These are phyloP conservation scores for Turnera subulata DNA, from an alignment of 345 rosid species.

Conservation along the genomic window DNA sequence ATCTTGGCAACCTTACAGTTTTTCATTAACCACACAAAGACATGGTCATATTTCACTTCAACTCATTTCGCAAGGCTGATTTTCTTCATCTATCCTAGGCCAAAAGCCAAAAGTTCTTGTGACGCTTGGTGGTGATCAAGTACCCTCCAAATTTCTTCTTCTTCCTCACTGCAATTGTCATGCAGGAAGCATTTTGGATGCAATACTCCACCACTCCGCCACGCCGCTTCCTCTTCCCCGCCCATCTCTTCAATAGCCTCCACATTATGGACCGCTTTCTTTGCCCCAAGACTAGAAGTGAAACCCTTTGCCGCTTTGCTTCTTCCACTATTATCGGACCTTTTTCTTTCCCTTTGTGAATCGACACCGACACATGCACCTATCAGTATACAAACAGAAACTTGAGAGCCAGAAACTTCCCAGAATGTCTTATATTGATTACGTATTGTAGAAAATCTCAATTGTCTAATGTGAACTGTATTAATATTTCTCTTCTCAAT, in stretches of 20 bases:
- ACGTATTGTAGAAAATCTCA: too few species aligned
- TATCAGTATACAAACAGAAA: conserved; percentile 11
- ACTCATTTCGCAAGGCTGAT: too few species aligned
- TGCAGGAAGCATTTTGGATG: conserved; percentile 73
- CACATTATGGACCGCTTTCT: conserved; percentile 53
- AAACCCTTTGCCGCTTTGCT: conserved; percentile 55
- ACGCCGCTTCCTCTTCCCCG: conserved; percentile 33
- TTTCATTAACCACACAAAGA: too few species aligned
- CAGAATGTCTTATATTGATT: too few species aligned
- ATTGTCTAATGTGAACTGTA: too few species aligned
- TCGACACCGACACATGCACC: conserved; percentile 59
- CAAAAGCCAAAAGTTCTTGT: conserved; percentile 86
- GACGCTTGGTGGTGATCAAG: conserved; percentile 88
- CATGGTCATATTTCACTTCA: too few species aligned
- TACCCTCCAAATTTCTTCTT: conserved; percentile 78
- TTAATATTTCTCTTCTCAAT: background rate
- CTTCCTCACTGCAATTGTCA: conserved; percentile 78
- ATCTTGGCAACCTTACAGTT: too few species aligned
- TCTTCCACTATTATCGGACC: conserved; percentile 73
- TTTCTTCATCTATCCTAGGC: conserved; percentile 34
- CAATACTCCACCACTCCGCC: conserved; percentile 56
- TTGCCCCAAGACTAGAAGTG: conserved; percentile 71
- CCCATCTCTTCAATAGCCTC: conserved; percentile 57
- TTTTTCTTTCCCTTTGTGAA: conserved; percentile 61
- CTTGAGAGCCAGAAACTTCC: background rate